phyloP scores from a whole-genome alignment of 2,329 filamentous ascomycete species.

The Microdochium nivale region DNA sequence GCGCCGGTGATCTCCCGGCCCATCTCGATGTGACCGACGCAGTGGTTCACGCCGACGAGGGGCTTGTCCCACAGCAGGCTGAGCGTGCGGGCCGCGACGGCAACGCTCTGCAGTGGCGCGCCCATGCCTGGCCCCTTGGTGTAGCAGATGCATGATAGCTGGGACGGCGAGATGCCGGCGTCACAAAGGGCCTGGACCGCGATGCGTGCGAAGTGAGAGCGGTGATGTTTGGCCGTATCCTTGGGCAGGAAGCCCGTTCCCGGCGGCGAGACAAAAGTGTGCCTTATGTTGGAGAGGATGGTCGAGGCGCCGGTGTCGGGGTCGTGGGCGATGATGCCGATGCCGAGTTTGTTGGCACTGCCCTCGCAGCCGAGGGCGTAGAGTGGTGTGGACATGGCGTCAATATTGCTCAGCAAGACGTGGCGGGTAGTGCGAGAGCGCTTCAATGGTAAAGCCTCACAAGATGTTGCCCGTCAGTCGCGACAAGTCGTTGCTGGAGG shows the following conservation, averaged over 20 bases:
- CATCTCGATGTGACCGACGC: constrained; percentile 98
- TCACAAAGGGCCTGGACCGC: constrained; percentile 70
- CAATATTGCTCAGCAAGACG: neutral
- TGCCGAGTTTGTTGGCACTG: constrained; percentile 94
- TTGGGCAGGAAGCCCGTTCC: constrained; percentile 94
- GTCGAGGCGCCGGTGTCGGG: constrained; percentile 42
- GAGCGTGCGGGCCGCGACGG: constrained; percentile 75
- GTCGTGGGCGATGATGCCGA: constrained; percentile 82
- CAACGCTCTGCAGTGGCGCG: constrained; percentile 79
- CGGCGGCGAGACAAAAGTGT: constrained; percentile 87
- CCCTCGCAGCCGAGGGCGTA: constrained; percentile 65
- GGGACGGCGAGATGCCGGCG: constrained; percentile 49
- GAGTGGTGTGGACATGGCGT: constrained; percentile 27
- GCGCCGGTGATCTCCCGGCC: constrained; percentile 87
- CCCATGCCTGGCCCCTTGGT: constrained; percentile 96
- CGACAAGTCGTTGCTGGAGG: too few species aligned
- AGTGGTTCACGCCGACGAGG: constrained; percentile 95
- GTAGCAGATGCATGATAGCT: constrained; percentile 91
- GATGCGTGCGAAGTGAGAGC: constrained; percentile 73
- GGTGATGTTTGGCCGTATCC: constrained; percentile 90
- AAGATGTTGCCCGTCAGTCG: neutral
- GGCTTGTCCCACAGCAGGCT: constrained; percentile 77
- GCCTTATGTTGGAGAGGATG: constrained; percentile 87
- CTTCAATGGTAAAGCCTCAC: neutral
- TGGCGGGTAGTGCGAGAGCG: neutral